Conservation (phyloP, 169 alveolate genomes). For the Condylostoma magnum region DNA sequence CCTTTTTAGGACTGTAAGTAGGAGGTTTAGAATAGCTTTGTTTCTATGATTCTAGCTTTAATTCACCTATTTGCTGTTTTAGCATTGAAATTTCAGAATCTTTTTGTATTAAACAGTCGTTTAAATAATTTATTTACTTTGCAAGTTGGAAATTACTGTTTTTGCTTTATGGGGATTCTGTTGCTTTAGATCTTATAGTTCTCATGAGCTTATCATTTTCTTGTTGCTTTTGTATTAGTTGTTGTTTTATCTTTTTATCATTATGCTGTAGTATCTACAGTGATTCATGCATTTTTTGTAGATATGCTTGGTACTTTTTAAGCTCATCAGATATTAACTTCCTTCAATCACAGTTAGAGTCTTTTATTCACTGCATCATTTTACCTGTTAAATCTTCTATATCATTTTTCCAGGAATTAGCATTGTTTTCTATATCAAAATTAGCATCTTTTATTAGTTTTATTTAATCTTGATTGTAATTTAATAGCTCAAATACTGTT, state of each 20-base stretch:
- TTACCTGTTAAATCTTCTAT: too few species aligned
- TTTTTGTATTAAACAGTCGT: constrained; percentile 6
- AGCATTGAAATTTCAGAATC: constrained; percentile 7
- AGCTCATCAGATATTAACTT: too few species aligned
- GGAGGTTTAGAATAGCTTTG: neutral
- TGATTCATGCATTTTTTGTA: too few species aligned
- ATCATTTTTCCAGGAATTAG: too few species aligned
- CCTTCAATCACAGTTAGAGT: too few species aligned
- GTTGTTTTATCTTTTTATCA: neutral
- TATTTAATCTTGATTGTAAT: too few species aligned
- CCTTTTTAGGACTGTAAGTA: neutral
- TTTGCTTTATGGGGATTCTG: neutral
- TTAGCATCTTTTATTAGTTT: too few species aligned
- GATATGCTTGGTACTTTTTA: too few species aligned
- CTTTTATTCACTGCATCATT: too few species aligned
- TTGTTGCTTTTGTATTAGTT: neutral
- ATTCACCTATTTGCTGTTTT: constrained; percentile 5
- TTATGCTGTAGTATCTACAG: neutral
- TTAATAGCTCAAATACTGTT: too few species aligned
- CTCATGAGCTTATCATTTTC: neutral
- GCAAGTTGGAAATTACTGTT: neutral
- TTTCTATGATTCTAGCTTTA: neutral
- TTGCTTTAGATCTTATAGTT: constrained; percentile 10
- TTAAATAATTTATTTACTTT: neutral
- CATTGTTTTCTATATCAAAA: too few species aligned